Base-by-base conservation (phyloP, 148 eudicot species). In the Rhododendron kiyosumense region DNA sequence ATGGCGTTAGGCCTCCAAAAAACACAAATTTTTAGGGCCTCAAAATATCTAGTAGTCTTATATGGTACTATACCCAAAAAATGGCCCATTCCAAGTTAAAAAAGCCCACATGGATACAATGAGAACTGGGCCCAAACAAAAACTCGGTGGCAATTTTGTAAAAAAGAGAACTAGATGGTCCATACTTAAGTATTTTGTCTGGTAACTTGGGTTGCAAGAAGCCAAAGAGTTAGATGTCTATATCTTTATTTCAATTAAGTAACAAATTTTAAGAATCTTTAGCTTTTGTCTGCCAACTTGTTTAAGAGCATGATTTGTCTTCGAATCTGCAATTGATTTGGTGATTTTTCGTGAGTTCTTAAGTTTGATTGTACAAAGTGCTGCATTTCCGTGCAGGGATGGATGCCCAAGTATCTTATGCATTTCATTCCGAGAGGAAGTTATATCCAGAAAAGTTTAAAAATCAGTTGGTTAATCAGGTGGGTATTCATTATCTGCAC, bases 401-500 rank as follows among this genome's bases (percentile, higher is more conserved):
- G 94, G 94, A 92, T 84, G 94, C 94, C 79, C 92, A 92, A 85
- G 90, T 92, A 71, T 92, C 94, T 43, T 92, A 92, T 85, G 94
- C 90, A 81, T 92, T 92, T 87, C 94, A 92, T 78, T 57, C 89
- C 14, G 92, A 90, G 87, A 87, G 93, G 86, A 92, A 89, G 87
- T 81, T 85, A 67, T 84, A 92, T 73, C 94, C 94, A 26, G 94
- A 92, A 81, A 92, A 91, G 38, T 92, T 92, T 34, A 91, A 88
- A 81, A 91, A 88, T 76, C 94, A 92, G 85, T 67, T 89, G 20
- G 85, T 82, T 46, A 92, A 92, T 88, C 94, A 92, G 94, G 94
- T 91, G 51, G 8, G 8, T 20, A 61, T 43, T 82, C 7, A 46
- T 82, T 75, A 63, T 77, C 83, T 85, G 78, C 61, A 78, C 22